Conservation (phyloP, 306 rosid species). For the Malus orientalis region DNA sequence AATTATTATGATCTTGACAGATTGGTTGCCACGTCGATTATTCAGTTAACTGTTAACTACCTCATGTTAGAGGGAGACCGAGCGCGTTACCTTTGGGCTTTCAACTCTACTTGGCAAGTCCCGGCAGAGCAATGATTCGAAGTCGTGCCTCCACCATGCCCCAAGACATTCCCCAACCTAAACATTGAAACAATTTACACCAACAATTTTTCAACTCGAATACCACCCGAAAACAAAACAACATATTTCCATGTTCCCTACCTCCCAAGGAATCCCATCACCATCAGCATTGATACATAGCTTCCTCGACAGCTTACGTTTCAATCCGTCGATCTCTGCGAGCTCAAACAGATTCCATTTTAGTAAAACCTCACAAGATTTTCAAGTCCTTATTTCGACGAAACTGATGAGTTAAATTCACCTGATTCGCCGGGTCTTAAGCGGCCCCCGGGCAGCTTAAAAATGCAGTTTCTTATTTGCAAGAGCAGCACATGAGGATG, state of each 20-base stretch:
- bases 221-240: not conserved
- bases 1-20: not conserved
- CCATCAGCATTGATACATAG: slow-evolving; percentile 45
- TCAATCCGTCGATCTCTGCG: slow-evolving; percentile 74
- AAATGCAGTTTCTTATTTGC: slow-evolving; percentile 67
- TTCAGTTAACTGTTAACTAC: not conserved
- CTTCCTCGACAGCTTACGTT: slow-evolving; percentile 63
- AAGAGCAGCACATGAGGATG: slow-evolving; percentile 78
- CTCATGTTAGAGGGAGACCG: not conserved
- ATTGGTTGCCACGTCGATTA: not conserved
- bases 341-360: slow-evolving; percentile 10
- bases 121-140: slow-evolving; percentile 54
- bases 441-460: slow-evolving; percentile 89
- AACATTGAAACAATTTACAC: not conserved
- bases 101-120: slow-evolving; percentile 48
- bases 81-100: slow-evolving; percentile 54
- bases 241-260: slow-evolving; percentile 12
- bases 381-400: not conserved
- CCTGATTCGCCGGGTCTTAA: slow-evolving; percentile 87
- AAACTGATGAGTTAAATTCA: slow-evolving; percentile 7
- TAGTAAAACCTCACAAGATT: not conserved
- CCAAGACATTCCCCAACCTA: slow-evolving; percentile 88
- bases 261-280: slow-evolving; percentile 81
- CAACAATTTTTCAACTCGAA: not conserved
- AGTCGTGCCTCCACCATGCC: slow-evolving; percentile 82